Evolutionary conservation across 2,329 filamentous ascomycete species (phyloP).

Genomic region (Periconia macrospinosa): DNA sequence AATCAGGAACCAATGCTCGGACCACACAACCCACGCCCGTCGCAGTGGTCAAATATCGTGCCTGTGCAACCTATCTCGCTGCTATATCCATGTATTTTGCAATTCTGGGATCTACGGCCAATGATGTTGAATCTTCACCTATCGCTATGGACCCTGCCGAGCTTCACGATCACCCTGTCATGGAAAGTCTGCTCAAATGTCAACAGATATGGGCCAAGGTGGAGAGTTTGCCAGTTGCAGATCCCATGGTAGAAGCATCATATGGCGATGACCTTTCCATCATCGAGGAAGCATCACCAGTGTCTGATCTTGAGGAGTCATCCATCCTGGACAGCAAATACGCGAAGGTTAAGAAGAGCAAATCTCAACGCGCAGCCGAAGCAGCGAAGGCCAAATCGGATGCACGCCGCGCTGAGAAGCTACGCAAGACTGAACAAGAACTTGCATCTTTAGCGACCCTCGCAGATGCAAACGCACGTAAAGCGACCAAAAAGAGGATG

Average conservation of each 20-base stretch:
- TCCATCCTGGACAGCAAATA: constrained; percentile 28
- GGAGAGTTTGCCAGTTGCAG: constrained; percentile 62
- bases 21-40: constrained; percentile 24
- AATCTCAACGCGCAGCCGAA: constrained; percentile 54
- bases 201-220: constrained; percentile 78
- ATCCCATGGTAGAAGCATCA: constrained; percentile 41
- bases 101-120: constrained; percentile 78
- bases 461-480: constrained; percentile 52
- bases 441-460: constrained; percentile 72
- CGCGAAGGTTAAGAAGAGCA: constrained; percentile 48
- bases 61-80: constrained; percentile 83
- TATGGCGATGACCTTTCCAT: constrained; percentile 38
- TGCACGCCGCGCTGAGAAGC: constrained; percentile 55
- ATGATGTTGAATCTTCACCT: constrained; percentile 52
- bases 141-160: constrained; percentile 74
- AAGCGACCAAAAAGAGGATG: constrained; percentile 50
- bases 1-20: constrained; percentile 18
- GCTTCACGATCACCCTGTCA: constrained; percentile 85
- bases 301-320: constrained; percentile 40
- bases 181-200: constrained; percentile 80
- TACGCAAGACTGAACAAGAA: constrained; percentile 66
- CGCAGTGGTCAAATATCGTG: constrained; percentile 69
- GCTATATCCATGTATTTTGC: constrained; percentile 93
- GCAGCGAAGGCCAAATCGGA: constrained; percentile 58
- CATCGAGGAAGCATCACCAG: constrained; percentile 35